Conservation (phyloP, 2,329 filamentous ascomycete species). For the Clarireedia monteithiana region DNA sequence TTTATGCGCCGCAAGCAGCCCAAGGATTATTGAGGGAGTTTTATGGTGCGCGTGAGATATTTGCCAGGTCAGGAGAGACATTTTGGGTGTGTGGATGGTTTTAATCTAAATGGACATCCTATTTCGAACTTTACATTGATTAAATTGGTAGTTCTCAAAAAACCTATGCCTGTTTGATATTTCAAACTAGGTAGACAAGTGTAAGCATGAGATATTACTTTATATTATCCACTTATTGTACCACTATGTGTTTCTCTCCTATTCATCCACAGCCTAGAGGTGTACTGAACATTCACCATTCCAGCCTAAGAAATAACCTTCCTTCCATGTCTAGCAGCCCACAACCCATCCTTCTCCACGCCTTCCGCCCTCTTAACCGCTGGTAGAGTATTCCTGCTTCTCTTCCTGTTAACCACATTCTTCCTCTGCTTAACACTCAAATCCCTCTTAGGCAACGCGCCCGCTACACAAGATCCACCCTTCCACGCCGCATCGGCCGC, state of each 20-base stretch:
- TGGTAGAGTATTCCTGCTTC: not conserved
- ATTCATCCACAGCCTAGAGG: too few species aligned
- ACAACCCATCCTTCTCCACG: not conserved
- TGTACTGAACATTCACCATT: not conserved
- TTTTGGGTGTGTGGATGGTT: too few species aligned
- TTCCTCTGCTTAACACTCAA: not conserved
- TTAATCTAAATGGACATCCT: too few species aligned
- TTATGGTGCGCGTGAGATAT: too few species aligned
- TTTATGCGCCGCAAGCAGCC: not conserved
- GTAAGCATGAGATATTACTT: too few species aligned
- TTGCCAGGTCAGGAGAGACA: too few species aligned
- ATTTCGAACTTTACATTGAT: too few species aligned
- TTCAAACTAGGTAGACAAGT: too few species aligned
- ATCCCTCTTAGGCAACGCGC: constrained; percentile 17
- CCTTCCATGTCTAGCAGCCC: not conserved
- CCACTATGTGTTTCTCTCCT: too few species aligned
- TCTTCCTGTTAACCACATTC: not conserved
- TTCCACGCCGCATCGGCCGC: constrained; percentile 35
- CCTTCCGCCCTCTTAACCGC: not conserved
- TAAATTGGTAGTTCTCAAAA: too few species aligned
- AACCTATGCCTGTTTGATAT: too few species aligned
- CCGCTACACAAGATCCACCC: constrained; percentile 30
- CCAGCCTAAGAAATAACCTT: not conserved
- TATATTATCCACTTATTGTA: too few species aligned
- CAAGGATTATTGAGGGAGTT: not conserved